A percentile compares a stretch with the other conserved stretches of the same genome.
phyloP scores from a whole-genome alignment of 108 stramenopile genomes.

The Cyclostephanos tholiformis region DNA sequence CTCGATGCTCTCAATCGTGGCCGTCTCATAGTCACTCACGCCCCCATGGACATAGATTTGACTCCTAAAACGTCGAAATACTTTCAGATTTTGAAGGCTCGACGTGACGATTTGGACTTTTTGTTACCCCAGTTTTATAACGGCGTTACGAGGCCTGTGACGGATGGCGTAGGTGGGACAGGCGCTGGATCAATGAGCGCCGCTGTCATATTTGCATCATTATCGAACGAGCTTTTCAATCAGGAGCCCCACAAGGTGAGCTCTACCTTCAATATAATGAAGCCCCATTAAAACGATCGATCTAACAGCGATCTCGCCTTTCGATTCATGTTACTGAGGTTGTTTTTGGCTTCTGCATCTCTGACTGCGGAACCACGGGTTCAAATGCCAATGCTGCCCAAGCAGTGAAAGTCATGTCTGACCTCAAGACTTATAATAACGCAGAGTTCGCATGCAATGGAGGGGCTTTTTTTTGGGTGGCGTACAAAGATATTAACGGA shows the following conservation, averaged over 20 bases:
- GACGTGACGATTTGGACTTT: slow-evolving; percentile 44
- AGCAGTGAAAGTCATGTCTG: slow-evolving; percentile 47
- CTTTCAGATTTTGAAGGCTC: slow-evolving; percentile 48
- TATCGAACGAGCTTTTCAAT: slow-evolving; percentile 28
- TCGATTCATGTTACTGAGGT: slow-evolving; percentile 12
- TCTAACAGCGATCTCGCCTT: not conserved
- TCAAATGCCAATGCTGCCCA: slow-evolving; percentile 49
- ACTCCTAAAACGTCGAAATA: slow-evolving; percentile 36
- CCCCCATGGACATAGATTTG: slow-evolving; percentile 67
- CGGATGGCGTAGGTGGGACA: slow-evolving; percentile 41
- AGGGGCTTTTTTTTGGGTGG: slow-evolving; percentile 66
- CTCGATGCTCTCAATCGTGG: slow-evolving; percentile 45
- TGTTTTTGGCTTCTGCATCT: slow-evolving; percentile 65
- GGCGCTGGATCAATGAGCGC: slow-evolving; percentile 27
- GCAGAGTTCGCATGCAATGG: slow-evolving; percentile 52
- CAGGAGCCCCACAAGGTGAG: slow-evolving; percentile 17
- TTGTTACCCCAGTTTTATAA: slow-evolving; percentile 72
- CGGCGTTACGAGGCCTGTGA: slow-evolving; percentile 47
- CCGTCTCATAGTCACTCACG: slow-evolving; percentile 54
- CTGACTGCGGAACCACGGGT: slow-evolving; percentile 45
- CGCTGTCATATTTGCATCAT: slow-evolving; percentile 29
- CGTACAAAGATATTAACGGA: slow-evolving; percentile 35
- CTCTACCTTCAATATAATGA: not conserved
- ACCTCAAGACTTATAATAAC: slow-evolving; percentile 27
- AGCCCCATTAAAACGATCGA: not conserved